Evolutionary conservation across 257 asterid genomes (phyloP).

Genomic region (Solanum sitiens): DNA sequence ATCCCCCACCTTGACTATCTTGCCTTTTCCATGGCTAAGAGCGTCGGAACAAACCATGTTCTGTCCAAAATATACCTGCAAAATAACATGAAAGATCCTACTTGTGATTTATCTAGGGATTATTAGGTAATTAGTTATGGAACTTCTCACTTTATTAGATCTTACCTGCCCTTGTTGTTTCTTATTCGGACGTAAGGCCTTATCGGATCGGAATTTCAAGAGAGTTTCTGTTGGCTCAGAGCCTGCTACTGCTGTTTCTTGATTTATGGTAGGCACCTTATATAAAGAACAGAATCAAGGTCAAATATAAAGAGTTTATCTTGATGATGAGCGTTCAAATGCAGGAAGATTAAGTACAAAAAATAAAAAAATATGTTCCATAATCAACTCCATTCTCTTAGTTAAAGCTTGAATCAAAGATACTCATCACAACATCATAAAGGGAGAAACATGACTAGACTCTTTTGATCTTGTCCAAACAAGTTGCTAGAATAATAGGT

Average conservation of each 20-base stretch:
- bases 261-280: constrained; percentile 1
- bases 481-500: not conserved
- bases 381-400: not conserved
- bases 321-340: not conserved
- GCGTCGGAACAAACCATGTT: constrained; percentile 31
- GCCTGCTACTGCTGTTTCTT: constrained; percentile 37
- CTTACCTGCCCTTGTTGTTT: constrained; percentile 31
- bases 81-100: not conserved
- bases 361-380: not conserved
- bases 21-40: constrained; percentile 8
- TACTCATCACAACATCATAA: not conserved
- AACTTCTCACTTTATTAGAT: not conserved
- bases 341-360: not conserved
- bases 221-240: constrained; percentile 37
- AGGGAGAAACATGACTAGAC: not conserved
- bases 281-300: not conserved
- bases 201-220: constrained; percentile 36
- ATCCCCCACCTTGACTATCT: constrained; percentile 30
- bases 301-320: not conserved
- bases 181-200: constrained; percentile 28
- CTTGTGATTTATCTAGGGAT: not conserved
- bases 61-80: constrained; percentile 49
- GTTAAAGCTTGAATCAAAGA: not conserved
- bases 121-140: not conserved
- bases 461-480: not conserved